Evolutionary conservation across 805 yeast species (phyloP).

Genomic region (Lachancea cidri): DNA sequence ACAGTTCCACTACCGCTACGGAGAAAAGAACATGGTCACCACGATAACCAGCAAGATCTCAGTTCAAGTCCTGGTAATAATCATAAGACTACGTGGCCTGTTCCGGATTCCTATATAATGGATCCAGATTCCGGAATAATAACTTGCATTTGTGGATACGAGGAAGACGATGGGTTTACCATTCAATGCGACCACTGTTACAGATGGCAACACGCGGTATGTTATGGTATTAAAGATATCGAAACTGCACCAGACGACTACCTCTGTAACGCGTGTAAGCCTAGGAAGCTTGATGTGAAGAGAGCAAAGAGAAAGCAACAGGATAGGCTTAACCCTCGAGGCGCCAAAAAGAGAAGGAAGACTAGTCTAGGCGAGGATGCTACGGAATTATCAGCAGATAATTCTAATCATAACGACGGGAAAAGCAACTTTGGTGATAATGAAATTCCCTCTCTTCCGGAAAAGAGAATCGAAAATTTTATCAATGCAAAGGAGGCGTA

Average conservation of each 20-base stretch:
- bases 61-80: background rate
- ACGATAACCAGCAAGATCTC: conserved; percentile 6
- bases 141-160: conserved; percentile 83
- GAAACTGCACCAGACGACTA: conserved; percentile 80
- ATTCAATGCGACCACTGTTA: conserved; percentile 91
- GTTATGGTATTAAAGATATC: conserved; percentile 70
- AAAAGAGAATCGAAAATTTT: conserved; percentile 28
- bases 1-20: conserved; percentile 61
- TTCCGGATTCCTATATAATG: conserved; percentile 48
- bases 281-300: conserved; percentile 41
- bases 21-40: conserved; percentile 8
- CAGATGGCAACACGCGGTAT: conserved; percentile 94
- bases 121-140: conserved; percentile 81
- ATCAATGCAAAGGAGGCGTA: conserved; percentile 35
- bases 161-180: conserved; percentile 89
- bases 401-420: conserved; percentile 2
- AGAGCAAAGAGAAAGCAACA: conserved; percentile 40
- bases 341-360: conserved; percentile 12
- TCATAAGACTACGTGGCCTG: conserved; percentile 20
- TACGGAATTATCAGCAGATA: conserved; percentile 2
- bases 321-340: conserved; percentile 18
- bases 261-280: conserved; percentile 72
- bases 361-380: conserved; percentile 6
- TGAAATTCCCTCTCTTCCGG: background rate
- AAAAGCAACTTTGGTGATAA: conserved; percentile 2